Percentiles rank a stretch among this genome's conserved stretches.
Evolutionary conservation across 2,329 filamentous ascomycete species (phyloP).

Genomic region (Sporothrix pseudoabietina): DNA sequence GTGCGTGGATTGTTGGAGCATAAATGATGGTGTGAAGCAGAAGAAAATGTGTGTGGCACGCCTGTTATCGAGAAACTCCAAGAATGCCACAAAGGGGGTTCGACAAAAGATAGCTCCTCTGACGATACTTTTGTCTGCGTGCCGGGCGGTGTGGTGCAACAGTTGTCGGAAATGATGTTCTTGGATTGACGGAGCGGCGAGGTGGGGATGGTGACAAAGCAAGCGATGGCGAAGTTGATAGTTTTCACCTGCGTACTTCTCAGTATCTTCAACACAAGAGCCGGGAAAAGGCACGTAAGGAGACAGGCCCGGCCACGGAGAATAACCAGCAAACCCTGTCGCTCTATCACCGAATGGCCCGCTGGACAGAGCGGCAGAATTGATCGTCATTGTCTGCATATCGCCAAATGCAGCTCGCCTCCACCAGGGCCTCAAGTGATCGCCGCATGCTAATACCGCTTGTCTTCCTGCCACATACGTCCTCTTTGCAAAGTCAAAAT

Average conservation of each 20-base stretch:
- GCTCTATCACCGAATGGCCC: not conserved
- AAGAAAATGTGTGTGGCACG: not conserved
- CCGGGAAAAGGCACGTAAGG: not conserved
- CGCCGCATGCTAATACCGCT: not conserved
- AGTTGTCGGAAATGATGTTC: slow-evolving; percentile 7
- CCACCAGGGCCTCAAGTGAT: not conserved
- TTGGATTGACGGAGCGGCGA: not conserved
- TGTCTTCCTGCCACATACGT: not conserved
- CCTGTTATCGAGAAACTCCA: not conserved
- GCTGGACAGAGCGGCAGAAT: not conserved
- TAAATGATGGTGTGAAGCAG: slow-evolving; percentile 20
- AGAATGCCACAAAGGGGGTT: not conserved
- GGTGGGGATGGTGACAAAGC: not conserved
- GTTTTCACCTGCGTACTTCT: not conserved
- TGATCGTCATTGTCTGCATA: slow-evolving; percentile 17
- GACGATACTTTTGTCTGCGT: not conserved
- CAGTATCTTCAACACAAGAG: slow-evolving; percentile 15
- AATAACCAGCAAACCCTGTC: not conserved
- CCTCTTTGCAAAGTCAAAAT: not conserved
- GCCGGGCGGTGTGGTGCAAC: slow-evolving; percentile 22
- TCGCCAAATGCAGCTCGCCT: slow-evolving; percentile 6
- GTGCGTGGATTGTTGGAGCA: not conserved
- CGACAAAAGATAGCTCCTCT: not conserved
- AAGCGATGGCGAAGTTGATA: not conserved
- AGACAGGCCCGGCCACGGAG: not conserved